Conservation (phyloP, 78 protist species). For the Acrasis kona region DNA sequence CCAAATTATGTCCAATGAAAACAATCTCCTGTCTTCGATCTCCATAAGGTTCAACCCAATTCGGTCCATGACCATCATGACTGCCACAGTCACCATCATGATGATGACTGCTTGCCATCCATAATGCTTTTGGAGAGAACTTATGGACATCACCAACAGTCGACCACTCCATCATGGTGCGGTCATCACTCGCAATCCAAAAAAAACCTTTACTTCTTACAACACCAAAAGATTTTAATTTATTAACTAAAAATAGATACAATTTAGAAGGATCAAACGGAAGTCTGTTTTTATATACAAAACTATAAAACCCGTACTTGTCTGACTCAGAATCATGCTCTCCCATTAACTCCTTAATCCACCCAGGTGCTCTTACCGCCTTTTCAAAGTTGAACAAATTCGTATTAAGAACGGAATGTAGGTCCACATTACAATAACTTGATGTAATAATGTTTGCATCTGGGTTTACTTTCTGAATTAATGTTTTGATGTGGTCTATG, state of each 20-base stretch:
- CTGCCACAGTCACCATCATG: background rate
- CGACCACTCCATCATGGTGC: slow-evolving; percentile 25
- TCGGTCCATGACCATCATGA: background rate
- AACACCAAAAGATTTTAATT: background rate
- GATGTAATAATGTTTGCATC: slow-evolving; percentile 43
- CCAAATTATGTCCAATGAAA: slow-evolving; percentile 68
- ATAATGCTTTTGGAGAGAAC: slow-evolving; percentile 11
- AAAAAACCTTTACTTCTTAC: slow-evolving; percentile 56
- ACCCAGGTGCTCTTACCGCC: slow-evolving; percentile 46
- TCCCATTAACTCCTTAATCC: slow-evolving; percentile 55
- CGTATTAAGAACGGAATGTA: slow-evolving; percentile 45
- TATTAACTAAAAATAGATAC: background rate
- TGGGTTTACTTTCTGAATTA: slow-evolving; percentile 18
- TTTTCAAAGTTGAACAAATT: slow-evolving; percentile 32
- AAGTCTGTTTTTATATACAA: slow-evolving; percentile 49
- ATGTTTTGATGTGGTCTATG: background rate
- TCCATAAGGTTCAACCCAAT: background rate
- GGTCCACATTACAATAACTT: slow-evolving; percentile 13
- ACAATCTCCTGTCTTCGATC: slow-evolving; percentile 67
- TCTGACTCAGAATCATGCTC: slow-evolving; percentile 54
- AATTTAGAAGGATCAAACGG: slow-evolving; percentile 78
- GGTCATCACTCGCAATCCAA: slow-evolving; percentile 42
- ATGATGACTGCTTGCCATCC: slow-evolving; percentile 5
- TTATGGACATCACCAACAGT: slow-evolving; percentile 34
- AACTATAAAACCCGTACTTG: slow-evolving; percentile 69